phyloP scores from a whole-genome alignment of 164 flowering plant genomes.

The Amborella trichopoda region DNA sequence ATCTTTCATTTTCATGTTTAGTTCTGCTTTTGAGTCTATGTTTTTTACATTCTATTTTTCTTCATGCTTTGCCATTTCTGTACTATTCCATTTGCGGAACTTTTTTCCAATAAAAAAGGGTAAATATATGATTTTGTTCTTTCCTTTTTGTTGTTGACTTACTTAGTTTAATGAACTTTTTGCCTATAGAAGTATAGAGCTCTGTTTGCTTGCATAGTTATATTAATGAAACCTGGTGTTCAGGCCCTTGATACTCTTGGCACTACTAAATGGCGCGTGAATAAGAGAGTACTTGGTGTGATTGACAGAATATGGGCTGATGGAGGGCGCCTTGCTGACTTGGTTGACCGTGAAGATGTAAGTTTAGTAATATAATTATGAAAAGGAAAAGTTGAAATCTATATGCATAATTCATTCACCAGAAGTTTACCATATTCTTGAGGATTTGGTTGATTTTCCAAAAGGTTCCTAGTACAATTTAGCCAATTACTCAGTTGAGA shows the following conservation, averaged over 20 bases:
- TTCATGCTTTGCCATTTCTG: neutral
- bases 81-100: neutral
- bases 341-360: slow-evolving; percentile 83
- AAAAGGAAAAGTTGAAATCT: too few relatives aligned
- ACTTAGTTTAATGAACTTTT: neutral
- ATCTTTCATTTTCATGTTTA: neutral
- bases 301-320: slow-evolving; percentile 86
- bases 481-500: neutral
- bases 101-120: slow-evolving; percentile 1
- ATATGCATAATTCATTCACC: too few relatives aligned
- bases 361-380: too few relatives aligned
- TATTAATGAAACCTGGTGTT: slow-evolving; percentile 5
- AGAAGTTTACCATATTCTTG: too few relatives aligned
- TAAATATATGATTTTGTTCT: neutral
- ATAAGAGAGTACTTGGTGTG: slow-evolving; percentile 65
- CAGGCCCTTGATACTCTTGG: slow-evolving; percentile 97
- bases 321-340: slow-evolving; percentile 76
- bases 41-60: neutral
- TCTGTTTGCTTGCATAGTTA: neutral
- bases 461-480: slow-evolving; percentile 1
- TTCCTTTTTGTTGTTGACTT: too few relatives aligned
- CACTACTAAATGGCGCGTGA: slow-evolving; percentile 80
- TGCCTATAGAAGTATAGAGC: neutral
- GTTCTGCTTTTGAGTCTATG: neutral
- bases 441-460: too few relatives aligned